phyloP scores from a whole-genome alignment of 2,329 filamentous ascomycete species.

The Arthroderma sp. region DNA sequence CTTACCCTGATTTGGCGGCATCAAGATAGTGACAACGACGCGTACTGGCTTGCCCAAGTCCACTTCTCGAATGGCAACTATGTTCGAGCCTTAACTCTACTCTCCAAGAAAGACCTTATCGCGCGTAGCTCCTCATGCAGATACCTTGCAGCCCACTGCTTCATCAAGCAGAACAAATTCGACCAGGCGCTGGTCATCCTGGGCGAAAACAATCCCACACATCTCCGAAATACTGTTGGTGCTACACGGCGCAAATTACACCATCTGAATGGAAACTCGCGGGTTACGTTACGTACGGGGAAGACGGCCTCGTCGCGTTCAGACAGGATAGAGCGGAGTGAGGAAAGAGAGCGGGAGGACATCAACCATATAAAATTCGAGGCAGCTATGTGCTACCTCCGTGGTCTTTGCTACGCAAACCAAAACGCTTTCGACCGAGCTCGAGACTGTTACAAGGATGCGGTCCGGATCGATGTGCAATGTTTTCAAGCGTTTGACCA shows the following conservation, averaged over 20 bases:
- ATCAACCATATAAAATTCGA: constrained; percentile 70
- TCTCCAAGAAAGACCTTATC: constrained; percentile 72
- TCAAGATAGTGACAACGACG: constrained; percentile 79
- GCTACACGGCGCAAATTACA: constrained; percentile 58
- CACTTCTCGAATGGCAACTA: constrained; percentile 95
- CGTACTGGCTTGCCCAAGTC: constrained; percentile 95
- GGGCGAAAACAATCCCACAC: constrained; percentile 85
- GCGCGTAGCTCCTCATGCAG: constrained; percentile 71
- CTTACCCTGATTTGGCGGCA: not conserved
- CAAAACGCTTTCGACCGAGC: constrained; percentile 95
- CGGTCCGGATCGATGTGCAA: constrained; percentile 89
- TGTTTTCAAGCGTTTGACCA: constrained; percentile 98
- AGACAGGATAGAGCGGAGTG: constrained; percentile 44
- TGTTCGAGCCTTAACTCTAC: constrained; percentile 74
- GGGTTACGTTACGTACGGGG: constrained; percentile 36
- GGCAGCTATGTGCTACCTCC: constrained; percentile 91
- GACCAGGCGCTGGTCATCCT: constrained; percentile 78
- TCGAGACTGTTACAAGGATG: constrained; percentile 97
- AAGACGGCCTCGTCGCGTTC: constrained; percentile 32
- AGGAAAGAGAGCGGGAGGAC: constrained; percentile 55
- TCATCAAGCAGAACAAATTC: constrained; percentile 81
- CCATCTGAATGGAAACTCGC: constrained; percentile 44
- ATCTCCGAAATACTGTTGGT: constrained; percentile 58
- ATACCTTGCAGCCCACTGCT: constrained; percentile 86
- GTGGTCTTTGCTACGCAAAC: constrained; percentile 89